Evolutionary conservation across 306 rosid genomes (phyloP).

Genomic region (Lathyrus sativus): DNA sequence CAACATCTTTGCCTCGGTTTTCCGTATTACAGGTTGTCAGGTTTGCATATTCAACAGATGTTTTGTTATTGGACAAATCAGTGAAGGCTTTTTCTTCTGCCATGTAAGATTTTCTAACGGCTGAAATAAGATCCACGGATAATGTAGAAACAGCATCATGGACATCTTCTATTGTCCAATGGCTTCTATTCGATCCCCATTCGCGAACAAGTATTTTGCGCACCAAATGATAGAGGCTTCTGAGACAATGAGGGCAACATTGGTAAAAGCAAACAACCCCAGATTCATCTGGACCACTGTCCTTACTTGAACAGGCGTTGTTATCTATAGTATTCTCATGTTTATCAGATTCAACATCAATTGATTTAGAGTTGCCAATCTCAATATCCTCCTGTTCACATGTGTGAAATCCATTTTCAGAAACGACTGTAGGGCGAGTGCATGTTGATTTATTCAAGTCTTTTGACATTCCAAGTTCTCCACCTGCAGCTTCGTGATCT

Average conservation of each 20-base stretch:
- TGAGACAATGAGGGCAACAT: constrained; percentile 74
- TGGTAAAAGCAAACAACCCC: constrained; percentile 59
- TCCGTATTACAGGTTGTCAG: constrained; percentile 42
- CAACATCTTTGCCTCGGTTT: constrained; percentile 30
- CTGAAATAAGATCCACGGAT: constrained; percentile 75
- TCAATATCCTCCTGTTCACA: constrained; percentile 38
- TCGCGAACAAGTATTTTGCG: constrained; percentile 49
- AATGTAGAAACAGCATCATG: constrained; percentile 71
- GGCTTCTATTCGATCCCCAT: constrained; percentile 43
- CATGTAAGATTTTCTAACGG: constrained; percentile 49
- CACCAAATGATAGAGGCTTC: constrained; percentile 47
- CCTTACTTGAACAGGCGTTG: constrained; percentile 42
- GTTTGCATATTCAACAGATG: constrained; percentile 34
- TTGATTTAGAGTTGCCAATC: constrained; percentile 31
- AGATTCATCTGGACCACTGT: constrained; percentile 37
- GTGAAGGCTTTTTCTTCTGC: constrained; percentile 47
- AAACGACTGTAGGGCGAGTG: constrained; percentile 33
- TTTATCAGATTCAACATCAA: constrained; percentile 36
- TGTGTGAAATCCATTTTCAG: constrained; percentile 42
- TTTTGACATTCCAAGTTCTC: constrained; percentile 33
- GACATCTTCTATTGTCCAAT: constrained; percentile 67
- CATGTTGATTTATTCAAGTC: constrained; percentile 41
- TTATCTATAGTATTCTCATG: constrained; percentile 35
- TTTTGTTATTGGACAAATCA: constrained; percentile 31
- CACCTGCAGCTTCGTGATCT: constrained; percentile 25